These are phyloP conservation scores for Gymnopus androsaceus DNA, from an alignment of 1,284 basidiomycete species.

Conservation along the genomic window DNA sequence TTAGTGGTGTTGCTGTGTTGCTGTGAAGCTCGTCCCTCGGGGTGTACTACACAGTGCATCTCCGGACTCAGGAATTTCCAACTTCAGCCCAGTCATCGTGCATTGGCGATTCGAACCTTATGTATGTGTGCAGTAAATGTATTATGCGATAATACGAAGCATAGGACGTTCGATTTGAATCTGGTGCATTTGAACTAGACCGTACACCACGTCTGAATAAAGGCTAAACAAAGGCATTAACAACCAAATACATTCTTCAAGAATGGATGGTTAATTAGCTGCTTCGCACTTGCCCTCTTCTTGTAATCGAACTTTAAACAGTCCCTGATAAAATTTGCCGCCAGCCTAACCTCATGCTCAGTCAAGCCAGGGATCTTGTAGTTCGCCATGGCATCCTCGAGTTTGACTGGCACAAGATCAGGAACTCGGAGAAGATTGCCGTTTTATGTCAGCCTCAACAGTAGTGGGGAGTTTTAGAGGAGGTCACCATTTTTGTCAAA, in stretches of 20 bases:
- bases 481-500: slow-evolving; percentile 1
- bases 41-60: no score
- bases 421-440: slow-evolving; percentile 11
- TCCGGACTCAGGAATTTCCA: no score
- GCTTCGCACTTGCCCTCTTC: slow-evolving; percentile 5
- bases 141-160: no score
- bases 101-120: no score
- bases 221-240: no score
- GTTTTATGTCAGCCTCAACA: background rate
- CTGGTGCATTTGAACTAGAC: no score
- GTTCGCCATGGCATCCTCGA: slow-evolving; percentile 13
- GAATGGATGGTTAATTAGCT: background rate
- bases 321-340: slow-evolving; percentile 11
- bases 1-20: no score
- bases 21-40: no score
- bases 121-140: no score
- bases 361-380: slow-evolving; percentile 14
- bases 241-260: background rate
- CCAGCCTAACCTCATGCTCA: slow-evolving; percentile 1
- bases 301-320: slow-evolving; percentile 10
- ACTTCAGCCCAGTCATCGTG: no score
- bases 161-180: no score
- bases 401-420: slow-evolving; percentile 8
- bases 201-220: no score
- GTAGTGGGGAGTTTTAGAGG: background rate